Base-by-base conservation (phyloP, 192 early-diverging fungal species). In the Coemansia sp. region DNA sequence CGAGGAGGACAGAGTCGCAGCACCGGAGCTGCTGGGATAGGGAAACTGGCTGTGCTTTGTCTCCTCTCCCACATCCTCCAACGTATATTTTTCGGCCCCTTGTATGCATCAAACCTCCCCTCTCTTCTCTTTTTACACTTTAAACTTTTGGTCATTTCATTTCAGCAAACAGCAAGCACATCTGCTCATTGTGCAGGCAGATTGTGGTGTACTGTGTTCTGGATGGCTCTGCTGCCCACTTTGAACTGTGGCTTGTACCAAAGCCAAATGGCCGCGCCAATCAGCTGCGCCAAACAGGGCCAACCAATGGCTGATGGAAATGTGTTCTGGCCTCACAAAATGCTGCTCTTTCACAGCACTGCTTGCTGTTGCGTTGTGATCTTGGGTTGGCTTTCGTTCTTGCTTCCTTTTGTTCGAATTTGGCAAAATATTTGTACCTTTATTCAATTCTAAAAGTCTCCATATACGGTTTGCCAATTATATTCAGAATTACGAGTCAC, bases 21-120 rank as follows among this genome's bases (percentile, higher is more conserved):
- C 75, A 7, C 81, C 81, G 0, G 75, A 75, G 34, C 63, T 83
- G 51, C 66, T 76, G 20, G 68, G 74, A 34, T 74, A 63, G 33
- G 2, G 23, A 9, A 7, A 51, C 15, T 43, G n/a, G n/a, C n/a
- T n/a, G n/a, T n/a, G 39, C 7, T 51, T 25, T 51, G 21, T 1
- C 9, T 26, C 6, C 20, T 43, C 26, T 16, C 3, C 26, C 6
- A 7, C 25, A 26, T 51, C 9, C 25, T 26, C 25, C n/a, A n/a
- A n/a, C n/a, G n/a, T 51, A 26, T 0, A 4, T 25, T 26, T 7
- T 25, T 51, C 48, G 15, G 48, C 25, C 16, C 8, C 26, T 51
- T 51, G 18, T 43, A 13, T 43, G 40, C 40, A 43, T 43, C 35
- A 37, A 37, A n/a, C n/a, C 39, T 40, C 3, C 35, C 12, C 12